Percentiles rank a stretch among this genome's conserved stretches.
Evolutionary conservation across 225 moss, liverwort and hornwort species (phyloP).

Genomic region (Lunularia cruciata): DNA sequence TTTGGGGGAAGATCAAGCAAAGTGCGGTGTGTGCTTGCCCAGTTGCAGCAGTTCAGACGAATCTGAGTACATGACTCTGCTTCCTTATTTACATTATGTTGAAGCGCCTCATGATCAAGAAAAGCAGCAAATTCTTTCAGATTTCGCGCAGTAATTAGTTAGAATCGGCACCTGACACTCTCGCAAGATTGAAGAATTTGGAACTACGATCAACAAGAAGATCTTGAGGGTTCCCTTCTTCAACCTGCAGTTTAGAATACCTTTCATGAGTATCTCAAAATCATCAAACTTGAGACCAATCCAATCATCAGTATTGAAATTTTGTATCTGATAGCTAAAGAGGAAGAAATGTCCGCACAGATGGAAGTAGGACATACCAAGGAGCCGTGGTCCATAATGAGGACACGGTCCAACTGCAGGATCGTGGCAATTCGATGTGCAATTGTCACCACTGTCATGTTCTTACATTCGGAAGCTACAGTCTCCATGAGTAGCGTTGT

Average conservation of each 20-base stretch:
- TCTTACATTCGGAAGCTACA: slow-evolving; percentile 65
- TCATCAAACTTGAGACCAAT: background rate
- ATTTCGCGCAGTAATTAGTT: too few species aligned
- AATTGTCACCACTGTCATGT: slow-evolving; percentile 89
- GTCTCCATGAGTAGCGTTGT: slow-evolving; percentile 75
- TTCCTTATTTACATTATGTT: too few species aligned
- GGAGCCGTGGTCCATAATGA: slow-evolving; percentile 83
- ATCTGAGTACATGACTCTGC: too few species aligned
- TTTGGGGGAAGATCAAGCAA: too few species aligned
- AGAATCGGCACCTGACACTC: slow-evolving; percentile 49
- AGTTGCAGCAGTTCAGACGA: too few species aligned
- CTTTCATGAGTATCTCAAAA: too few species aligned
- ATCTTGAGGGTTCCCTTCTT: slow-evolving; percentile 72
- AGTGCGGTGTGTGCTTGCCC: too few species aligned
- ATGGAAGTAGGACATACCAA: slow-evolving; percentile 45
- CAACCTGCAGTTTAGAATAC: slow-evolving; percentile 48
- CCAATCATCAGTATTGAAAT: slow-evolving; percentile 4
- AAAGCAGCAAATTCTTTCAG: too few species aligned
- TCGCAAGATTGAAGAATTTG: slow-evolving; percentile 76
- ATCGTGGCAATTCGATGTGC: slow-evolving; percentile 93
- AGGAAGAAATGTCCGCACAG: background rate
- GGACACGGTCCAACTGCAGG: slow-evolving; percentile 63
- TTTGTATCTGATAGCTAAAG: background rate
- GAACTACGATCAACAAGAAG: slow-evolving; percentile 58
- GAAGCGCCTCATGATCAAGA: too few species aligned